Evolutionary conservation across 2,329 filamentous ascomycete genomes (phyloP).

Genomic region (Xylaria hypoxylon): DNA sequence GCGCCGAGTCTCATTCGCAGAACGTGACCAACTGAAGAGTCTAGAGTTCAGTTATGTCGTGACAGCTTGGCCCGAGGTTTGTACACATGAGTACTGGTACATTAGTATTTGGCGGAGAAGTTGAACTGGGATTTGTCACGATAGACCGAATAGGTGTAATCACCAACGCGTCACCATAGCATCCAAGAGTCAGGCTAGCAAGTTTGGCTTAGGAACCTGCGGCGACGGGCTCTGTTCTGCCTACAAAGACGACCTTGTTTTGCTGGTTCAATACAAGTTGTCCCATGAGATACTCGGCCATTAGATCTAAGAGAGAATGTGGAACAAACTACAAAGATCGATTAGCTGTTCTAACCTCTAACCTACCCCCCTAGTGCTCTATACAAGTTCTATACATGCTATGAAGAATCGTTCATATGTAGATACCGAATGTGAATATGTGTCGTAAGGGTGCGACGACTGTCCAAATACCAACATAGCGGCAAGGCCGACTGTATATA

Average conservation of each 20-base stretch:
- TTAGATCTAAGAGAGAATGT: not conserved
- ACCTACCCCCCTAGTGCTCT: not conserved
- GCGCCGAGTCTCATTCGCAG: too few species aligned
- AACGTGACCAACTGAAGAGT: not conserved
- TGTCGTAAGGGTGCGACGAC: not conserved
- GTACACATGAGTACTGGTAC: slow-evolving; percentile 15
- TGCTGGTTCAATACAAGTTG: not conserved
- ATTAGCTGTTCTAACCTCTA: slow-evolving; percentile 1
- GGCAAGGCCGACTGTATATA: not conserved
- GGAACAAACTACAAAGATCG: not conserved
- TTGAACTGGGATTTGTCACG: not conserved
- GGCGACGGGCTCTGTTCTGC: not conserved
- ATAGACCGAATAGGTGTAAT: not conserved
- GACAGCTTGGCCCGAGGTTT: not conserved
- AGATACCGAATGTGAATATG: not conserved
- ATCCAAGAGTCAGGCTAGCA: not conserved
- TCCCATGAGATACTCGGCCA: not conserved
- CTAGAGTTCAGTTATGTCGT: not conserved
- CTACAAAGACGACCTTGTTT: not conserved
- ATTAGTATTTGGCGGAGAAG: not conserved
- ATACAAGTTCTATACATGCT: slow-evolving; percentile 4
- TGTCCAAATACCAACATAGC: not conserved
- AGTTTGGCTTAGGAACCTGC: not conserved
- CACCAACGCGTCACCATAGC: not conserved
- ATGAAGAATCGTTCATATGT: not conserved